Percentiles rank a stretch among this genome's conserved stretches.
These are phyloP conservation scores for Malus sylvestris DNA, from an alignment of 306 rosid genomes.

Conservation along the genomic window DNA sequence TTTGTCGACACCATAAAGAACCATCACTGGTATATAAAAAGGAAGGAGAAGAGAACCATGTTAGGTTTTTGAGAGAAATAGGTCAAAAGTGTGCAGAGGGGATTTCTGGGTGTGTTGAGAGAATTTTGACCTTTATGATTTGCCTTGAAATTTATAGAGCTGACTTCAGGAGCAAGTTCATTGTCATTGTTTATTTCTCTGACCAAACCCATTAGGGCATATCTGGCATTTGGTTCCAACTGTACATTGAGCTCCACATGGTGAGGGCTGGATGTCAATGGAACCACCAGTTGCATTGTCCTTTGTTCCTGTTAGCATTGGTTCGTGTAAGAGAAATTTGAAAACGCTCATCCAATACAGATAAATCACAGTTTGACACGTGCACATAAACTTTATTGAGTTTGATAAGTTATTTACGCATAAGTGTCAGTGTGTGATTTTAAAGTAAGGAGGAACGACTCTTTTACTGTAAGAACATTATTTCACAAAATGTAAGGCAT, in stretches of 20 bases:
- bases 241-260: constrained; percentile 73
- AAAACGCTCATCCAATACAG: not conserved
- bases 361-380: not conserved
- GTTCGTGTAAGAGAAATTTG: not conserved
- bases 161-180: constrained; percentile 55
- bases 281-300: constrained; percentile 53
- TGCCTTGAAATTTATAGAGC: constrained; percentile 42
- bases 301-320: constrained; percentile 54
- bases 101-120: constrained; percentile 12
- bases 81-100: not conserved
- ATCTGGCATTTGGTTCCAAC: constrained; percentile 58
- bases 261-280: constrained; percentile 61
- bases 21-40: constrained; percentile 43
- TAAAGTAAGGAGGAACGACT: not conserved
- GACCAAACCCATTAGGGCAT: constrained; percentile 75
- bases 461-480: not conserved
- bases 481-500: not conserved
- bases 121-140: constrained; percentile 55
- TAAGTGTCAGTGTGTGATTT: no score
- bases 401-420: not conserved
- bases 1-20: constrained; percentile 67
- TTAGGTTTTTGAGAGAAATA: constrained; percentile 9
- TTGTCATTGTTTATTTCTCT: constrained; percentile 61
- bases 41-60: constrained; percentile 6
- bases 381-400: not conserved